Evolutionary conservation across 1,284 basidiomycete species (phyloP).

Genomic region (Cryptococcus sp.): DNA sequence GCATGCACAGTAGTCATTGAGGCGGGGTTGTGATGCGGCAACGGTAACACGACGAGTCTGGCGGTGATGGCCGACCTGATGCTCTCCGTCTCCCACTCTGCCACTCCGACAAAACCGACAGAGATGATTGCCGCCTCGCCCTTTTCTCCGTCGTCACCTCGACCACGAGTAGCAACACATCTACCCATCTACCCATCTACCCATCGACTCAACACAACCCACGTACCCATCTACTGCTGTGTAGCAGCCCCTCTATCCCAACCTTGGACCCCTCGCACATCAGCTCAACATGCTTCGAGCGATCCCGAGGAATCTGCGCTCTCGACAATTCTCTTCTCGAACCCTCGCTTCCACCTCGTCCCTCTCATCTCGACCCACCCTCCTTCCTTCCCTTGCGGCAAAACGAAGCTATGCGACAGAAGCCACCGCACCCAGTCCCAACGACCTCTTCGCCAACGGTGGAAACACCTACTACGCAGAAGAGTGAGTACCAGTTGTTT

Average conservation of each 20-base stretch:
- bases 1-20: background rate
- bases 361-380: background rate
- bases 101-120: no score
- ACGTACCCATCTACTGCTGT: conserved; percentile 43
- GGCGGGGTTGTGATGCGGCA: background rate
- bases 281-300: conserved; percentile 2
- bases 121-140: no score
- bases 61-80: background rate
- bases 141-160: no score
- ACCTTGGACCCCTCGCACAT: no score
- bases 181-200: conserved; percentile 40
- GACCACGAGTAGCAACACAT: conserved; percentile 24
- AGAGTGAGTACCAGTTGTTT: no score
- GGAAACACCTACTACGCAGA: conserved; percentile 93
- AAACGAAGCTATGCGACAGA: conserved; percentile 30
- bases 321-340: background rate
- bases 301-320: conserved; percentile 2
- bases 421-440: conserved; percentile 40
- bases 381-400: background rate
- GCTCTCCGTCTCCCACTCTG: conserved; percentile 15
- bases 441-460: conserved; percentile 71
- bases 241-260: no score
- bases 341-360: background rate
- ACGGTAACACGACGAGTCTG: background rate
- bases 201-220: conserved; percentile 40